Evolutionary conservation across 2,329 filamentous ascomycete genomes (phyloP).

Genomic region (Colletotrichum sublineola): DNA sequence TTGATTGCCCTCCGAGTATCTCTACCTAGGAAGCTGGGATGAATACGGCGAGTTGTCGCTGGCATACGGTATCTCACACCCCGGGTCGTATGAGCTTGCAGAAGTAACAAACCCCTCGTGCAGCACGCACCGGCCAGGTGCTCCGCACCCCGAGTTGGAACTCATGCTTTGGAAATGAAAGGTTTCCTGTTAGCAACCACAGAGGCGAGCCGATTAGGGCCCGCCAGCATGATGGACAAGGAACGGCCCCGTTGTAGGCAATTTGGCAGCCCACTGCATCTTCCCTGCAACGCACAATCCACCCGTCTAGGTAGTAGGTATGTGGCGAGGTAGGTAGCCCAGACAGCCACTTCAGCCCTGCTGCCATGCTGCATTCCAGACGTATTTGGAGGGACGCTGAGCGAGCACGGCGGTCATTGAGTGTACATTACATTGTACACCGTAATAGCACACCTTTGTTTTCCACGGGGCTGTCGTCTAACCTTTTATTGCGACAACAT

Average conservation of each 20-base stretch:
- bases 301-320: not conserved
- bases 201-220: slow-evolving; percentile 2
- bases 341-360: slow-evolving; percentile 35
- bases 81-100: not conserved
- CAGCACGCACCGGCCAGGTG: slow-evolving; percentile 4
- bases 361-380: slow-evolving; percentile 9
- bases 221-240: slow-evolving; percentile 36
- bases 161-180: slow-evolving; percentile 42
- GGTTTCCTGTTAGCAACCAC: slow-evolving; percentile 19
- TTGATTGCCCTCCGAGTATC: slow-evolving; percentile 13
- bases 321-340: too few species aligned
- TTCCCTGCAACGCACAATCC: slow-evolving; percentile 22
- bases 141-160: slow-evolving; percentile 26
- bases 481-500: slow-evolving; percentile 1
- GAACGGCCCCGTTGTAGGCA: slow-evolving; percentile 15
- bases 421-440: not conserved
- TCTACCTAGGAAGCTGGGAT: not conserved
- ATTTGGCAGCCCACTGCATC: slow-evolving; percentile 21
- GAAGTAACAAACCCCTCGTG: slow-evolving; percentile 3
- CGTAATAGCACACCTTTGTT: not conserved
- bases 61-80: not conserved
- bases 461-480: not conserved
- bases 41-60: not conserved
- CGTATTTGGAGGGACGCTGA: not conserved
- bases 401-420: not conserved